These are phyloP conservation scores for Melampsora americana DNA, from an alignment of 1,284 basidiomycete genomes.

Conservation along the genomic window DNA sequence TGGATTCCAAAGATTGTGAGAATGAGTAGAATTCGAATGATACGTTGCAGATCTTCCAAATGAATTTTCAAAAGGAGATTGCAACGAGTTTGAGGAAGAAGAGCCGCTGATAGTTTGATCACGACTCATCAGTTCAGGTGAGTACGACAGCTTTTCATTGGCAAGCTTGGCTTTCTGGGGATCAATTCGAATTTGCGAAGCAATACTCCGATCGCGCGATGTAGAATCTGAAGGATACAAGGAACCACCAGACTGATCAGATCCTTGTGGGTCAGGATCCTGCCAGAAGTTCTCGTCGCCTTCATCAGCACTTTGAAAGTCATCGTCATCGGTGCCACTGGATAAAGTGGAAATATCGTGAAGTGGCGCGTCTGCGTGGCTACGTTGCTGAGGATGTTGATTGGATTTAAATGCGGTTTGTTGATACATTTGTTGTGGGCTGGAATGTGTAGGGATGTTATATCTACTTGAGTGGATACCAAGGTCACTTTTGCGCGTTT, in stretches of 20 bases:
- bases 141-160: no score
- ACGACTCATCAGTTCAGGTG: no score
- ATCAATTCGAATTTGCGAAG: no score
- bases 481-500: background rate
- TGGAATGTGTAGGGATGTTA: background rate
- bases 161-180: no score
- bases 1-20: background rate
- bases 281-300: constrained; percentile 35
- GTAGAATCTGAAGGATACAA: background rate
- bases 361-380: background rate
- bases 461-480: background rate
- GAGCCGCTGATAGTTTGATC: background rate
- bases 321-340: constrained; percentile 27
- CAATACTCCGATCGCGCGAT: no score
- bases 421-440: background rate
- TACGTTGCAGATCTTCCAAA: background rate
- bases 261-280: background rate
- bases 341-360: background rate
- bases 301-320: constrained; percentile 42
- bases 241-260: background rate
- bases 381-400: background rate
- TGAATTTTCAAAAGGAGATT: background rate
- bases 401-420: background rate
- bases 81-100: background rate
- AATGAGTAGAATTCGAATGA: background rate